A percentile compares a stretch with the other conserved stretches of the same genome.
These are phyloP conservation scores for Pelargonium citronellum DNA, from an alignment of 441 rosid genomes.

Conservation along the genomic window DNA sequence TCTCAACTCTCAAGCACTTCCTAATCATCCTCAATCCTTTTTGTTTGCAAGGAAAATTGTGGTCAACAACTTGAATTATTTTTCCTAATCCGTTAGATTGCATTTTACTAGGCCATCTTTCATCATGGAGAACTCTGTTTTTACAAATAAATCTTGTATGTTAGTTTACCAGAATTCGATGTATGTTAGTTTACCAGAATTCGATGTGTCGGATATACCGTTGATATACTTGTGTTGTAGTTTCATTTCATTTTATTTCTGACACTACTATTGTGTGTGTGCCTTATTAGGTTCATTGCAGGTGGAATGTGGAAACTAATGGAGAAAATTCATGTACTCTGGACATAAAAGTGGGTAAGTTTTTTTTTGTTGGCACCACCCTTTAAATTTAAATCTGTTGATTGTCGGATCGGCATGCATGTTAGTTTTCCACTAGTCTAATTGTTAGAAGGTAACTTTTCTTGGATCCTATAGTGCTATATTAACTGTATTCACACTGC, in stretches of 20 bases:
- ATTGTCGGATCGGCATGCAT: neutral
- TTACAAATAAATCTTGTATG: neutral
- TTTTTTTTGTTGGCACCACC: conserved; percentile 7
- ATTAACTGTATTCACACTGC: no score
- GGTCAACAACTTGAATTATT: no score
- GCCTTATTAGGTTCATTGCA: conserved; percentile 69
- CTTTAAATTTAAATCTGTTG: neutral
- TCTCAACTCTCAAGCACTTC: no score
- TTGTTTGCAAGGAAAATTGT: no score
- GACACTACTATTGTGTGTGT: conserved; percentile 17
- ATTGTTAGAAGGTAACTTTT: no score
- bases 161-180: neutral
- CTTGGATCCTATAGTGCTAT: no score
- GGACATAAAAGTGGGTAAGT: conserved; percentile 88
- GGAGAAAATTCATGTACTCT: conserved; percentile 50
- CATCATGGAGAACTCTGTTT: neutral
- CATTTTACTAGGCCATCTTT: no score
- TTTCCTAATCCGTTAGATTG: no score
- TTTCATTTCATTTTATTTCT: neutral
- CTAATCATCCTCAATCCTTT: no score
- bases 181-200: neutral
- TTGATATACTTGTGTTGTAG: neutral
- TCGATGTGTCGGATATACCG: neutral
- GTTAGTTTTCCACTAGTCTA: neutral
- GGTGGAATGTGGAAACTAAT: conserved; percentile 67